A percentile compares a stretch with the other conserved stretches of the same genome.
Evolutionary conservation across 2,329 filamentous ascomycete species (phyloP).

Genomic region (Amesomyces nigricolor): DNA sequence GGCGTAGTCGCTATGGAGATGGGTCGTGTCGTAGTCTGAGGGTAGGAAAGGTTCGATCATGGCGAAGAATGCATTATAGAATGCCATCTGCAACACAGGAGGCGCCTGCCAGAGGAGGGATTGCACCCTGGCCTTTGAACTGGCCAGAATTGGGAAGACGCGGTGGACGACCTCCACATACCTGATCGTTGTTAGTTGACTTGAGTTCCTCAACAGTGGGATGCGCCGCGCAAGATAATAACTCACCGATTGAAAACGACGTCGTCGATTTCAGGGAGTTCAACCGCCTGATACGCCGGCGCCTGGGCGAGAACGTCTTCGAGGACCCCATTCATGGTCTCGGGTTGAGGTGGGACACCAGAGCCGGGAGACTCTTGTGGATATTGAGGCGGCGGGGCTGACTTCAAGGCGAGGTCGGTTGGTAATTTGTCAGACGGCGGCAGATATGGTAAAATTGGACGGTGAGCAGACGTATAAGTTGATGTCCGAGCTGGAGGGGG

Average conservation of each 20-base stretch:
- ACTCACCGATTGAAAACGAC: constrained; percentile 42
- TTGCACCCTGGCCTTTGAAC: constrained; percentile 50
- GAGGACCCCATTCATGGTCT: constrained; percentile 32
- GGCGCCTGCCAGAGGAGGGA: constrained; percentile 53
- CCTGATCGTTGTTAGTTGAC: constrained; percentile 31
- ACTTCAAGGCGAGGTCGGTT: constrained; percentile 43
- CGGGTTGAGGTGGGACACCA: constrained; percentile 23
- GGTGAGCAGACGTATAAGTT: constrained; percentile 44
- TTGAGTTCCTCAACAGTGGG: neutral
- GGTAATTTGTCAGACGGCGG: constrained; percentile 31
- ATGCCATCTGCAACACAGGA: constrained; percentile 54
- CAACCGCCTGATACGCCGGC: constrained; percentile 30
- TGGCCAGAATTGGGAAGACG: constrained; percentile 60
- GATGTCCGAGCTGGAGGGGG: constrained; percentile 38
- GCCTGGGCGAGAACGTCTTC: constrained; percentile 23
- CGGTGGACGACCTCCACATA: constrained; percentile 62
- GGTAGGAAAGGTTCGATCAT: constrained; percentile 49
- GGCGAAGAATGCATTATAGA: constrained; percentile 56
- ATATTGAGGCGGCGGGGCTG: constrained; percentile 32
- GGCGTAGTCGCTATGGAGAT: constrained; percentile 37
- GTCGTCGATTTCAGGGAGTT: constrained; percentile 39
- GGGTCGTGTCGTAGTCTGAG: constrained; percentile 28
- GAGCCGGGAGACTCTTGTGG: constrained; percentile 3
- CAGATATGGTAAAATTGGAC: constrained; percentile 39
- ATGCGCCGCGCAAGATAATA: neutral